Base-by-base conservation (phyloP, 225 moss, liverwort and hornwort genomes). In the Sphagnum tenellum region DNA sequence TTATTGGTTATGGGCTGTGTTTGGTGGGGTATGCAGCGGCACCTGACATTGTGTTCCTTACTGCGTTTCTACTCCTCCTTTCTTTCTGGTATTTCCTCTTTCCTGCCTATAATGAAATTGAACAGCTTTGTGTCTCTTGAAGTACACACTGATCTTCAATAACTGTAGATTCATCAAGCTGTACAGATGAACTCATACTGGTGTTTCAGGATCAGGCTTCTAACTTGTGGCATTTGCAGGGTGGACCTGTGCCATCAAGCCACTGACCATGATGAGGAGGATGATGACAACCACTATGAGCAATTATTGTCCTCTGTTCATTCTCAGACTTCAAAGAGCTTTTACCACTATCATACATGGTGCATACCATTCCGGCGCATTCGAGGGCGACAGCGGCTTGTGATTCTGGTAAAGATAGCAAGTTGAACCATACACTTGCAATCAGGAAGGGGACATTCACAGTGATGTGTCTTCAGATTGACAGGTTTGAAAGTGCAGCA, bases 221-320 rank as follows among this genome's bases (percentile, higher is more conserved):
- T 63, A n/a, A 46, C 45, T 62, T 54, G 55, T 47, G 48, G 5
- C 51, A 12, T 55, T 13, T 66, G 44, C 74, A 93, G 93, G 93
- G 93, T 93, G 71, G 93, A 93, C 72, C 80, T 93, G 66, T 93
- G 93, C 78, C 86, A 93, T 72, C 93, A 90, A 80, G 86, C 88
- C 8, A 88, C 84, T 64, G 93, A 93, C 67, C 66, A 77, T 45
- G 84, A 84, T 59, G 83, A 84, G 14, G 92, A 84, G 56, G 79
- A 93, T 11, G 93, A 91, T 9, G 89, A 93, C 44, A 89, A 93
- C 3, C 80, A 80, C 48, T 85, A 81, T n/a, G 77, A 78, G 56
- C 67, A 71, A 3, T 12, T 77, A 60, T 73, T 29, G 29, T 29
- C 29, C 29, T 29, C 78, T 60, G 79, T 77, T 56, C 68, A 71